These are phyloP conservation scores for Sequoia sempervirens DNA, from an alignment of 75 land plant genomes.

Conservation along the genomic window DNA sequence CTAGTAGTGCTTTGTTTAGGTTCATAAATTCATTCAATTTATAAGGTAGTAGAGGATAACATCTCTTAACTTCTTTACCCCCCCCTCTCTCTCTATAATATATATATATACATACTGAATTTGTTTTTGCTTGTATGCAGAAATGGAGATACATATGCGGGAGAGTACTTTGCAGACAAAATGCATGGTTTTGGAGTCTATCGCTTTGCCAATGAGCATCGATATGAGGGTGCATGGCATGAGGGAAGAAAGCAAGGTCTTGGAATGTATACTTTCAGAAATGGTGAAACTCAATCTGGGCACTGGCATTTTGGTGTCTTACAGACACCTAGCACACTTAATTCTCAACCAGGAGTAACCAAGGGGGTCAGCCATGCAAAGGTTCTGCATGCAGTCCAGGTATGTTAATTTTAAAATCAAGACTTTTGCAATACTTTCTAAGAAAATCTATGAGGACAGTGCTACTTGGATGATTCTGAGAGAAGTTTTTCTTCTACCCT, in stretches of 20 bases:
- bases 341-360: conserved; percentile 32
- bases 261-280: conserved; percentile 90
- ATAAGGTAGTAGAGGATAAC: not conserved
- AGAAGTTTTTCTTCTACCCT: not conserved
- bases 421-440: not conserved
- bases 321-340: conserved; percentile 45
- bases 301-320: conserved; percentile 70
- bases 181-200: conserved; percentile 91
- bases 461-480: not conserved
- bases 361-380: conserved; percentile 51
- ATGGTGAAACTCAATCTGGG: conserved; percentile 73
- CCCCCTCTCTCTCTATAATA: no score
- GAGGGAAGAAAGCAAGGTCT: conserved; percentile 86
- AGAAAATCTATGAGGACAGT: not conserved
- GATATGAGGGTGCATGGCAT: conserved; percentile 91
- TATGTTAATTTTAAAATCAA: conserved; percentile 14
- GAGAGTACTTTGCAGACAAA: conserved; percentile 76
- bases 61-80: not conserved
- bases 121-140: conserved; percentile 19
- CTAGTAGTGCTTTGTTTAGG: not conserved
- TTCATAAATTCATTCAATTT: not conserved
- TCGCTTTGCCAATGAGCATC: conserved; percentile 77
- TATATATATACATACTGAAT: not conserved
- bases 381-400: conserved; percentile 79
- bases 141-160: conserved; percentile 78